Percentiles rank a stretch among this genome's conserved stretches.
phyloP scores from a whole-genome alignment of 148 eudicot genomes.

The Persicaria tinctoria region DNA sequence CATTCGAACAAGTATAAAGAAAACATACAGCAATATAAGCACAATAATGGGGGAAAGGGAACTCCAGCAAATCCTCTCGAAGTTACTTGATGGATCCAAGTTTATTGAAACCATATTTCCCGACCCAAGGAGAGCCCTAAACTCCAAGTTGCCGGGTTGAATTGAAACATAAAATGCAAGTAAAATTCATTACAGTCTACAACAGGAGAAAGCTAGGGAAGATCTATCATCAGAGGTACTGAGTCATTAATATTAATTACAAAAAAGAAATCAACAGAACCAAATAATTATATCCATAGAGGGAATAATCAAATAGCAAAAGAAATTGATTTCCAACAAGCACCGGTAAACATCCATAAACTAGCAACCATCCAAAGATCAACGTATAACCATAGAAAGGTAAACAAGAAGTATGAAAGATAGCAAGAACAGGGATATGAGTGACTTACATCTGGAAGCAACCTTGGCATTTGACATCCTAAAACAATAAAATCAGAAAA shows the following conservation, averaged over 20 bases:
- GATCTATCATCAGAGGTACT: too few species aligned
- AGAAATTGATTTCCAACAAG: not conserved
- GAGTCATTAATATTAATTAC: not conserved
- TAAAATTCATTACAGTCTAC: too few species aligned
- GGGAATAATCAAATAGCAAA: not conserved
- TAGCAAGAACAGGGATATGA: not conserved
- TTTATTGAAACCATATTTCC: not conserved
- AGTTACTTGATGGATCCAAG: not conserved
- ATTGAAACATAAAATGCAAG: too few species aligned
- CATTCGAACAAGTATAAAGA: not conserved
- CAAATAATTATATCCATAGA: not conserved
- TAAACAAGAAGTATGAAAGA: not conserved
- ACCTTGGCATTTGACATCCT: slow-evolving; percentile 14
- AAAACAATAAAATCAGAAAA: not conserved
- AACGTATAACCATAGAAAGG: not conserved
- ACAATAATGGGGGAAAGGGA: not conserved
- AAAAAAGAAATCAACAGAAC: not conserved
- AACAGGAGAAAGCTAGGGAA: too few species aligned
- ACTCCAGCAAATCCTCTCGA: not conserved
- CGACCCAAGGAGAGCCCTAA: too few species aligned
- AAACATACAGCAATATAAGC: too few species aligned
- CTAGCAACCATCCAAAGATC: not conserved
- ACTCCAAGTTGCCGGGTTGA: too few species aligned
- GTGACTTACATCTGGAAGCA: slow-evolving; percentile 10
- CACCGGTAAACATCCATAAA: not conserved